These are phyloP conservation scores for Penicillium bovifimosum DNA, from an alignment of 495 filamentous ascomycete genomes.

Conservation along the genomic window DNA sequence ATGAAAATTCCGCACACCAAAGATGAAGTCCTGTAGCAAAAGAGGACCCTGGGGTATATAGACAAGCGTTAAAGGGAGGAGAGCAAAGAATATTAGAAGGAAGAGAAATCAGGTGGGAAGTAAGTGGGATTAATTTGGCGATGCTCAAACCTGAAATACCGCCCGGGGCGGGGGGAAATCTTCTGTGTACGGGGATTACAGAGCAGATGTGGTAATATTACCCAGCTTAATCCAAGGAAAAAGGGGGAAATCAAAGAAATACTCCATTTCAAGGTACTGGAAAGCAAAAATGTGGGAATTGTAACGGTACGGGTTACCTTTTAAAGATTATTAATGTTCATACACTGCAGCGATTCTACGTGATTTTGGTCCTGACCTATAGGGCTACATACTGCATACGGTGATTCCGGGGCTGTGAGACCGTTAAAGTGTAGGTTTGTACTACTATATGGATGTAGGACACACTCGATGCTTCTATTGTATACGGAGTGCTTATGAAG, in stretches of 20 bases:
- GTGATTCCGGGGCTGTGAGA: slow-evolving; percentile 4
- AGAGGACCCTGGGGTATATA: not conserved
- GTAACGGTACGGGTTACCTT: slow-evolving; percentile 4
- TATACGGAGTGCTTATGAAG: not conserved
- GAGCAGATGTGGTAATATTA: slow-evolving; percentile 1
- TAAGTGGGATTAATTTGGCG: slow-evolving; percentile 20
- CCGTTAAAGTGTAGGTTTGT: not conserved
- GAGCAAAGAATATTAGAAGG: slow-evolving; percentile 9
- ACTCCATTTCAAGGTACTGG: not conserved
- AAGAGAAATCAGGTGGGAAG: slow-evolving; percentile 9
- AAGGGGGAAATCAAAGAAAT: not conserved
- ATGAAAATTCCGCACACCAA: slow-evolving; percentile 3
- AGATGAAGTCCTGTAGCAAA: not conserved
- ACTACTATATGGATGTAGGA: not conserved
- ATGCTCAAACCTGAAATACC: slow-evolving; percentile 28
- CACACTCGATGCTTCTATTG: not conserved
- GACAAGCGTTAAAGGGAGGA: slow-evolving; percentile 5
- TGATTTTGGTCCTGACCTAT: slow-evolving; percentile 1
- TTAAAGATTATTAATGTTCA: not conserved
- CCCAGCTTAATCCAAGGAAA: not conserved
- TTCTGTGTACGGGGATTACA: slow-evolving; percentile 11
- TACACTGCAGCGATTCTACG: not conserved
- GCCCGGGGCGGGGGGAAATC: slow-evolving; percentile 11
- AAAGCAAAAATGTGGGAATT: slow-evolving; percentile 5
- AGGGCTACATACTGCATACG: slow-evolving; percentile 9